These are phyloP conservation scores for Rhynchosporium graminicola DNA, from an alignment of 2,329 filamentous ascomycete genomes.

Conservation along the genomic window DNA sequence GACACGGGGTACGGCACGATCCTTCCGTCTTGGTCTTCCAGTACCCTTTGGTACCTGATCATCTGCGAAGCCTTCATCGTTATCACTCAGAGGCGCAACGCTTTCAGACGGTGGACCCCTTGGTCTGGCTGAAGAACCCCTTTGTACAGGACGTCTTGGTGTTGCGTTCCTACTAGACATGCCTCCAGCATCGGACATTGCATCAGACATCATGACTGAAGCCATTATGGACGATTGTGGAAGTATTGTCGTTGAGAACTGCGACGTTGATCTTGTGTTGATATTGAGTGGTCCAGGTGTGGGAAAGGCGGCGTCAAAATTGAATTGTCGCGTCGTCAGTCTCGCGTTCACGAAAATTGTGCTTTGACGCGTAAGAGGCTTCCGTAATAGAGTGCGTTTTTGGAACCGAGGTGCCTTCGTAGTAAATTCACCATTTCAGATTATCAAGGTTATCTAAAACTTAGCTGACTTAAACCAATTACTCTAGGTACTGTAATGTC, in stretches of 20 bases:
- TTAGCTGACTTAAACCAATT: no score
- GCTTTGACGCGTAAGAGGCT: slow-evolving; percentile 13
- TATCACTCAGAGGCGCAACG: slow-evolving; percentile 58
- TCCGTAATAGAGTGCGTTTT: slow-evolving; percentile 37
- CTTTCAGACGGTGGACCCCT: slow-evolving; percentile 61
- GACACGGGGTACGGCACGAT: slow-evolving; percentile 65
- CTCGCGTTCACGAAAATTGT: slow-evolving; percentile 22
- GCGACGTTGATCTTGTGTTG: slow-evolving; percentile 25
- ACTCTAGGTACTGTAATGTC: no score
- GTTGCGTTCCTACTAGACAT: slow-evolving; percentile 34
- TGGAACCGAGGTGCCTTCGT: no score
- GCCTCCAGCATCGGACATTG: slow-evolving; percentile 33
- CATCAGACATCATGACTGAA: slow-evolving; percentile 41
- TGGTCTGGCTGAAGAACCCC: slow-evolving; percentile 40
- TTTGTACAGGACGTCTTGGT: slow-evolving; percentile 30
- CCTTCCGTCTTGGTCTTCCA: slow-evolving; percentile 44
- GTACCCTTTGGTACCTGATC: slow-evolving; percentile 61
- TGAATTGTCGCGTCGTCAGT: slow-evolving; percentile 23
- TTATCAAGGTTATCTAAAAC: no score
- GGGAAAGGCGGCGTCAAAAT: slow-evolving; percentile 28
- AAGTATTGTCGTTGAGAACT: slow-evolving; percentile 21
- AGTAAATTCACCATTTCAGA: no score
- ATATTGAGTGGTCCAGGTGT: slow-evolving; percentile 28
- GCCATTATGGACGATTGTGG: slow-evolving; percentile 33
- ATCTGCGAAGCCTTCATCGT: slow-evolving; percentile 63